Base-by-base conservation (phyloP, 108 stramenopile genomes). In the Cyclotella atomus region DNA sequence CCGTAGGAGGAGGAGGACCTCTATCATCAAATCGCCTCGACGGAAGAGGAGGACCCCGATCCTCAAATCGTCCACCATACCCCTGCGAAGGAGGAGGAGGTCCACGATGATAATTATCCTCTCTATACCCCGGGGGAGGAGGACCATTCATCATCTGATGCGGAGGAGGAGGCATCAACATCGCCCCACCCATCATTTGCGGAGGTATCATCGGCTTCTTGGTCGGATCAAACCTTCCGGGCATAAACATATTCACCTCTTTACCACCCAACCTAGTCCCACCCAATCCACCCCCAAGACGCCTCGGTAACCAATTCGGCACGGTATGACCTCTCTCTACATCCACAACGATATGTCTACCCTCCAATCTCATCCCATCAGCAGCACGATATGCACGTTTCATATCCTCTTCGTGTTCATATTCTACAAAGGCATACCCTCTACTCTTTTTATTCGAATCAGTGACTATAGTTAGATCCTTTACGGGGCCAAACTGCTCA, bases 311-410 rank as follows among this genome's bases (percentile, higher is more conserved):
- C 97, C 97, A 99, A 56, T 89, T 90, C 20, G 88, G 93, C n/a
- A 99, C 97, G 2, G 98, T 98, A 71, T 97, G 95, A 16, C 96
- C 98, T 15, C 98, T 88, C 69, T 99, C 97, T 14, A 99, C 98
- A 86, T 98, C 98, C 17, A 91, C 96, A 0, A 98, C 89, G 33
- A 98, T 88, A 12, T 80, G 64, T 16, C 95, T 53, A 20, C 97
- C 97, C 70, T 97, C 96, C 35, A 99, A 84, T 61, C 83, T 90
- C 84, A 93, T 94, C 24, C 93, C 97, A 80, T 98, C 97, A 3
- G 94, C 92, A 6, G 88, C 83, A 8, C 94, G 80, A 81, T 92
- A 97, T 27, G 97, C 98, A 2, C 87, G 68, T 62, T 92, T 92
- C 95, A 91, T 93, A 63, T 92, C 94, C 70, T 91, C 89, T 67